phyloP scores from a whole-genome alignment of 768 basidiomycete genomes.

The Rhodotorula graminis region DNA sequence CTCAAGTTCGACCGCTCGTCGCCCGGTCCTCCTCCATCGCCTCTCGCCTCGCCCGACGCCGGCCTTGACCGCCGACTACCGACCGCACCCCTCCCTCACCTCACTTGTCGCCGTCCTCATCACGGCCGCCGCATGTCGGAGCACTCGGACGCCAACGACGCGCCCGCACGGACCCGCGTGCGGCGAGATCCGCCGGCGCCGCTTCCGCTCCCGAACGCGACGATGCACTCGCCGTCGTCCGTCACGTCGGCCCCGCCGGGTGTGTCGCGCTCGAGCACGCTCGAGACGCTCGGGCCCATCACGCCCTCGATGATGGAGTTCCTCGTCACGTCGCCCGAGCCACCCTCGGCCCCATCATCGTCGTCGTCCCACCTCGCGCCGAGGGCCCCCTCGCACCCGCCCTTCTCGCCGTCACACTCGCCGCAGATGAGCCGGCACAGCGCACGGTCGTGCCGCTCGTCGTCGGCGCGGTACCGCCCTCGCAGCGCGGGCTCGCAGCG shows the following conservation, averaged over 20 bases:
- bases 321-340: background rate
- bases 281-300: conserved; percentile 29
- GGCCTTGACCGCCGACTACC: background rate
- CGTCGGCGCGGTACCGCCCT: conserved; percentile 4
- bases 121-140: conserved; percentile 18
- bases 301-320: conserved; percentile 19
- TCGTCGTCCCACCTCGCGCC: background rate
- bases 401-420: background rate
- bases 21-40: background rate
- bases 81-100: background rate
- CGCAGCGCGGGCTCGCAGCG: conserved; percentile 7
- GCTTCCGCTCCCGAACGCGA: background rate
- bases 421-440: background rate
- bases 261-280: conserved; percentile 27
- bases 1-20: background rate
- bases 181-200: conserved; percentile 10
- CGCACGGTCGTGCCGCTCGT: background rate
- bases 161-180: conserved; percentile 12
- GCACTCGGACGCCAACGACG: conserved; percentile 5
- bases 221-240: background rate
- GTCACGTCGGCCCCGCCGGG: background rate
- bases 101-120: too few species aligned
- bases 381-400: background rate
- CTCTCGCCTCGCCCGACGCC: background rate
- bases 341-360: background rate